Conservation (phyloP, 345 rosid species). For the Lagerstroemia speciosa region DNA sequence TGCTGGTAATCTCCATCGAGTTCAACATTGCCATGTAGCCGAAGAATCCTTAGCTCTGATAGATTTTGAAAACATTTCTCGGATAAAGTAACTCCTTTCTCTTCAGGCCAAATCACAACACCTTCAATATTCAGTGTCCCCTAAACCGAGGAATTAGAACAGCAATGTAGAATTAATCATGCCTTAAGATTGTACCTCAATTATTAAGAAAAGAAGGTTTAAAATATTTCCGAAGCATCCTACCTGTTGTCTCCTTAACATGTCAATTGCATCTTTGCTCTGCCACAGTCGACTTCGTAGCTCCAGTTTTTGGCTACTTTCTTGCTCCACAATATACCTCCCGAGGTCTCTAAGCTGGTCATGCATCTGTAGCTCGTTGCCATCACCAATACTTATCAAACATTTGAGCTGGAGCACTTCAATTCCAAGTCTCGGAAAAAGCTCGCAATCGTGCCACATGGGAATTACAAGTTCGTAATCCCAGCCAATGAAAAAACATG, state of each 20-base stretch:
- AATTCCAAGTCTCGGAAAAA: background rate
- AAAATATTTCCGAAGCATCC: background rate
- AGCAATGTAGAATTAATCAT: too few relatives aligned
- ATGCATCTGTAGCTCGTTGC: slow-evolving; percentile 9
- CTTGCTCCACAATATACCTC: slow-evolving; percentile 4
- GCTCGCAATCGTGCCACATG: slow-evolving; percentile 2
- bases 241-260: slow-evolving; percentile 2
- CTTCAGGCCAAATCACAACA: background rate
- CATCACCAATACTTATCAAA: slow-evolving; percentile 3
- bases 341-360: slow-evolving; percentile 11
- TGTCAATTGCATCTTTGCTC: background rate
- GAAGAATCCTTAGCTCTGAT: background rate
- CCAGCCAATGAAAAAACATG: background rate
- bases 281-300: slow-evolving; percentile 12
- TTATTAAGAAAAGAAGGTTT: background rate
- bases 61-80: background rate
- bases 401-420: background rate
- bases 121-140: background rate
- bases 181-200: too few relatives aligned
- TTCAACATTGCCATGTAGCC: background rate
- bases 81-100: background rate
- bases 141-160: too few relatives aligned
- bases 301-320: background rate
- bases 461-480: background rate
- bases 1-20: background rate